These are phyloP conservation scores for Cercospora sp. DNA, from an alignment of 2,329 filamentous ascomycete genomes.

Conservation along the genomic window DNA sequence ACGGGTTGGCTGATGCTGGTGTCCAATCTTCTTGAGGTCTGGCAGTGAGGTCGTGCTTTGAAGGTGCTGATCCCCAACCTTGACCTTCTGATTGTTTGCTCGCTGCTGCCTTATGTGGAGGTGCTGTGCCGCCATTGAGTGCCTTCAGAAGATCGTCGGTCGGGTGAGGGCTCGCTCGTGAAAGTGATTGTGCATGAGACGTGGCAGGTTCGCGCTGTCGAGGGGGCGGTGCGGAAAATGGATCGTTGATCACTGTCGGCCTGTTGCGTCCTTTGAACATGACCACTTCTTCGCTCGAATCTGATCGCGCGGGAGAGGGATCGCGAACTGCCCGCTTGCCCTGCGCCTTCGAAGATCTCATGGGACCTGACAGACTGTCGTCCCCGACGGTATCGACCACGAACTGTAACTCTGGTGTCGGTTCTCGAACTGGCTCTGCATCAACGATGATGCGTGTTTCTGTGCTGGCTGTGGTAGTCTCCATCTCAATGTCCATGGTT, in stretches of 20 bases:
- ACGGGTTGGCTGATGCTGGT: conserved; percentile 31
- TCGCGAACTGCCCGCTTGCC: conserved; percentile 36
- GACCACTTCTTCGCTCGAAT: conserved; percentile 74
- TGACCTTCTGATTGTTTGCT: background rate
- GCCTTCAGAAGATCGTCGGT: conserved; percentile 33
- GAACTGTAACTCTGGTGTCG: conserved; percentile 28
- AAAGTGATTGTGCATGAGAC: conserved; percentile 38
- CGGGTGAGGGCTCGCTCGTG: conserved; percentile 23
- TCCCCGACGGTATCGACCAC: conserved; percentile 40
- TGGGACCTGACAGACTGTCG: conserved; percentile 25
- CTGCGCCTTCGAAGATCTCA: conserved; percentile 16
- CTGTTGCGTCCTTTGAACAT: conserved; percentile 60
- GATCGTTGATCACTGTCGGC: conserved; percentile 34
- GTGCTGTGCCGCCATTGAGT: conserved; percentile 15
- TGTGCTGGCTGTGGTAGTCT: conserved; percentile 15
- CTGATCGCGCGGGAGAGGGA: conserved; percentile 48
- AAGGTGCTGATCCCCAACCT: conserved; percentile 30
- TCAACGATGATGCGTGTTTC: conserved; percentile 23
- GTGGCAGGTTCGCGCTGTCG: conserved; percentile 4
- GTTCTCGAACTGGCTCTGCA: conserved; percentile 5
- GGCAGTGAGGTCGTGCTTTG: conserved; percentile 22
- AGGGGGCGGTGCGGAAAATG: conserved; percentile 21
- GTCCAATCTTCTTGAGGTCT: conserved; percentile 27
- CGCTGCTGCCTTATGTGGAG: background rate
- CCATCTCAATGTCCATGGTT: conserved; percentile 22